Conservation (phyloP, 148 eudicot species). For the Camellia japonica region DNA sequence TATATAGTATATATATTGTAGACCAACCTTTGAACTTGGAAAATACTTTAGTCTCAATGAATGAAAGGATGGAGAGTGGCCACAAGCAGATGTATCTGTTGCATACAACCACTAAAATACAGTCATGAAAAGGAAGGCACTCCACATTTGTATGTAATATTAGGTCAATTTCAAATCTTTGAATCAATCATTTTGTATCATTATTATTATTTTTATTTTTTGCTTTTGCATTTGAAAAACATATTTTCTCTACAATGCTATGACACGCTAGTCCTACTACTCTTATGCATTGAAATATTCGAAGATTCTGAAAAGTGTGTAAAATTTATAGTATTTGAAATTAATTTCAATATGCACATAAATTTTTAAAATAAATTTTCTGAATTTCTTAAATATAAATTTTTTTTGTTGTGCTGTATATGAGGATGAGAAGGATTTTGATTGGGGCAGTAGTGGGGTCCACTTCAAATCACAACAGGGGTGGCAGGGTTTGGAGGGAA, state of each 20-base stretch:
- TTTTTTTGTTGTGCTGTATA: background rate
- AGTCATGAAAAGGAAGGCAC: background rate
- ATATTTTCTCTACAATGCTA: no score
- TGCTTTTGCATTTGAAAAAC: background rate
- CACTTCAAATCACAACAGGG: background rate
- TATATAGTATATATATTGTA: background rate
- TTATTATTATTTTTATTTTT: background rate
- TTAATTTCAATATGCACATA: no score
- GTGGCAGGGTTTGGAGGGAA: background rate
- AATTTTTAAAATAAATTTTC: no score
- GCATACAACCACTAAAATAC: slow-evolving; percentile 6
- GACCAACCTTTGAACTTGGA: background rate
- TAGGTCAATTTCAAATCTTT: slow-evolving; percentile 9
- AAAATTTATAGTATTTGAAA: no score
- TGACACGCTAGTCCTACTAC: no score
- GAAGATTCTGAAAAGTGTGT: no score
- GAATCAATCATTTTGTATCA: background rate
- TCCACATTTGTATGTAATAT: background rate
- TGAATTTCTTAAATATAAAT: no score
- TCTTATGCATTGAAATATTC: no score
- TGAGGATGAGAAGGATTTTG: background rate
- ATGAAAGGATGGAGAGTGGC: background rate
- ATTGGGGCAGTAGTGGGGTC: background rate
- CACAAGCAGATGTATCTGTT: slow-evolving; percentile 4
- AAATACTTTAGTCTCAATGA: background rate